Conservation (phyloP, 345 rosid genomes). For the Ceriops decandra region DNA sequence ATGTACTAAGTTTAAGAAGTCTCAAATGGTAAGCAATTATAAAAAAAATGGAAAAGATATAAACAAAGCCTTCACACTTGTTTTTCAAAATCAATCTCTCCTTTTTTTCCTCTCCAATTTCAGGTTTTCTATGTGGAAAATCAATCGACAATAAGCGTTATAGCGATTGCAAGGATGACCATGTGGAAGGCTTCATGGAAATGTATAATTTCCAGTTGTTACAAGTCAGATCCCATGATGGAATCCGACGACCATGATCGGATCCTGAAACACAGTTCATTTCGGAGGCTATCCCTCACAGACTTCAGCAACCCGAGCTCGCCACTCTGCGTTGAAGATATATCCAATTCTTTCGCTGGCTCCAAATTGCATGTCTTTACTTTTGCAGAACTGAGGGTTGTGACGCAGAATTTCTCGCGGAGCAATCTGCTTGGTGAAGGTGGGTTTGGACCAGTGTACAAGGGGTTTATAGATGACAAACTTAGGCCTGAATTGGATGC, state of each 20-base stretch:
- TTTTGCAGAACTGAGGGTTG: constrained; percentile 43
- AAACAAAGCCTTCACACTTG: too few species aligned
- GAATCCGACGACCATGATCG: constrained; percentile 19
- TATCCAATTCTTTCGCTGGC: constrained; percentile 53
- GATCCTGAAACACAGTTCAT: constrained; percentile 34
- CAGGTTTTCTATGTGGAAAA: neutral
- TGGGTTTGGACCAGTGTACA: constrained; percentile 74
- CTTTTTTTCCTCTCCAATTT: neutral
- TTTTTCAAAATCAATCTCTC: neutral
- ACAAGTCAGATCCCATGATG: constrained; percentile 22
- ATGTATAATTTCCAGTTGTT: constrained; percentile 45
- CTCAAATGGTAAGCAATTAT: too few species aligned
- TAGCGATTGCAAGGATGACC: constrained; percentile 14
- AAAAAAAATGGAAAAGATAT: too few species aligned
- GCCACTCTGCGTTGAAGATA: constrained; percentile 48
- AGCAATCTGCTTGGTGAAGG: constrained; percentile 70
- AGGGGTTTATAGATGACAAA: constrained; percentile 62
- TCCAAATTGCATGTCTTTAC: constrained; percentile 53
- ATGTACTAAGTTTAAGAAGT: too few species aligned
- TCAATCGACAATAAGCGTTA: neutral
- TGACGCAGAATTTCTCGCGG: constrained; percentile 49
- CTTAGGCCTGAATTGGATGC: constrained; percentile 50
- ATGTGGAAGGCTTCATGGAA: constrained; percentile 40
- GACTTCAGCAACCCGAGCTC: constrained; percentile 59
- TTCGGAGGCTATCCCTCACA: constrained; percentile 45